Base-by-base conservation (phyloP, 2,329 filamentous ascomycete genomes). In the Kalaharituber pfeilii region DNA sequence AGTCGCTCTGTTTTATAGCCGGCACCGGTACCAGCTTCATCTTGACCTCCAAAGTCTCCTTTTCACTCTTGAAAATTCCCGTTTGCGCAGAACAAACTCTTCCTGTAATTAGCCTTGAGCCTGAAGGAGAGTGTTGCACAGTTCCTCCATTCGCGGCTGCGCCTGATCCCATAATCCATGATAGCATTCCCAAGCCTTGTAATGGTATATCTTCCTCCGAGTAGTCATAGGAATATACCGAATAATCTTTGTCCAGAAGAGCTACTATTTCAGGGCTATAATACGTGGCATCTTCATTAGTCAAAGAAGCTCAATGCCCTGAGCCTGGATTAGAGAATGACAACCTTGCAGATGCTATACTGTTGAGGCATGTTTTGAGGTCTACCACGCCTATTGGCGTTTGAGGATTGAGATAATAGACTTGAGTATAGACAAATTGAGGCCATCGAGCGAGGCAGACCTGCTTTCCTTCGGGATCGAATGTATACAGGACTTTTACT, bases 401-500 rank as follows among this genome's bases (percentile, higher is more conserved):
- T 56, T 74, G 76, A 56, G 93, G 85, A 66, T 95, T 86, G 57
- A 96, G 71, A 24, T 79, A 76, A 13, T 93, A 77, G 2, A 86
- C 86, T 64, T 87, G 86, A 33, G 95, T 79, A 52, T 83, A 76
- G 55, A 94, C 73, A 15, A 82, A 75, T 56, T 89, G 81, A 18
- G 86, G 83, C 73, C 86, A 82, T 64, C 89, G 79, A 56, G 89
- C 88, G 50, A 98, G 75, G 69, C 87, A 95, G 66, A 89, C 88
- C 60, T 86, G 82, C 69, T 87, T 87, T 70, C 80, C 82, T 62
- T 89, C 82, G 66, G 82, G 81, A 68, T 96, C 88, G 70, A 96
- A 95, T 28, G 87, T 94, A 70, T 96, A 98, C 57, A 94, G 81
- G 50, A 96, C 84, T 75, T 96, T 96, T 69, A 96, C 88, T 94